A percentile compares a stretch with the other conserved stretches of the same genome.
phyloP scores from a whole-genome alignment of 176 grass and related monocot genomes.

The Panicum miliaceum region DNA sequence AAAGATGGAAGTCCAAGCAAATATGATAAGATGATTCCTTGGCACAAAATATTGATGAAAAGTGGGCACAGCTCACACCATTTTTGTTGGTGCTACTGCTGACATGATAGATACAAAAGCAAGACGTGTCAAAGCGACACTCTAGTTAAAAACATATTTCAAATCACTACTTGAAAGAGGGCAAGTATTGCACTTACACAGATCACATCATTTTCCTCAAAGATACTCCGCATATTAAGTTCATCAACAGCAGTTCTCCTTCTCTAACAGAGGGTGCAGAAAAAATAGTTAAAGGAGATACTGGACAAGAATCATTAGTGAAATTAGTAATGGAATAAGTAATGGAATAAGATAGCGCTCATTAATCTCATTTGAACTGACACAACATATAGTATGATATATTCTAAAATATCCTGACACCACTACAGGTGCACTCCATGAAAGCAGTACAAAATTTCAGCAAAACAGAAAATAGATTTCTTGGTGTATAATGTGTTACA shows the following conservation, averaged over 20 bases:
- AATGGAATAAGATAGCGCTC: neutral
- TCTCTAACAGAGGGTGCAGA: conserved; percentile 52
- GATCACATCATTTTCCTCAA: conserved; percentile 97
- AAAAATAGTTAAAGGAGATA: conserved; percentile 4
- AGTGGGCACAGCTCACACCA: neutral
- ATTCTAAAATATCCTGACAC: neutral
- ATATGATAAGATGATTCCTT: neutral
- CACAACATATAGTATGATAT: neutral
- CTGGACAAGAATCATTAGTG: conserved; percentile 28
- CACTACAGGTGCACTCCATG: neutral
- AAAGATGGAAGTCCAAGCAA: neutral
- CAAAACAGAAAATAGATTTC: neutral
- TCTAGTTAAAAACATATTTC: neutral
- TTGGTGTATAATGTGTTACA: neutral
- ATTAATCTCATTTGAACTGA: conserved; percentile 9
- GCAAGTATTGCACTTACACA: conserved; percentile 72
- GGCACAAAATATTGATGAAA: neutral
- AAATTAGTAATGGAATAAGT: too few species aligned
- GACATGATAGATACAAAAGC: conserved; percentile 1
- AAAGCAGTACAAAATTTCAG: neutral
- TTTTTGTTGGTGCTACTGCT: neutral
- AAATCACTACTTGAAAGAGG: conserved; percentile 28
- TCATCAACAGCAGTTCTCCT: conserved; percentile 96
- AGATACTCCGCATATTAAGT: conserved; percentile 93
- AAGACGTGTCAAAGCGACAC: neutral